These are phyloP conservation scores for Rubroshorea leprosula DNA, from an alignment of 345 rosid genomes.

Conservation along the genomic window DNA sequence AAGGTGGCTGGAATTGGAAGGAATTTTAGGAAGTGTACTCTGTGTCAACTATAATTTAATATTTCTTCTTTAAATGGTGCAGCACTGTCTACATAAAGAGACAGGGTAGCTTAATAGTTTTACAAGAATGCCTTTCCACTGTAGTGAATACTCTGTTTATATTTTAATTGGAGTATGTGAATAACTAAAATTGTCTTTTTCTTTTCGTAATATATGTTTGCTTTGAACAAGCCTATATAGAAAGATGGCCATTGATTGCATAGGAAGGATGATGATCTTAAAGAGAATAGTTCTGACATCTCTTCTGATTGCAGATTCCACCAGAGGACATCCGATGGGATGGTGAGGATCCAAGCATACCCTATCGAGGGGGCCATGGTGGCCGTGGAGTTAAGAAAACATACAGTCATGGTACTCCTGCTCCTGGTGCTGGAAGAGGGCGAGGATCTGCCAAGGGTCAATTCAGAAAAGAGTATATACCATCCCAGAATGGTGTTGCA, in stretches of 20 bases:
- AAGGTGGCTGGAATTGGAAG: neutral
- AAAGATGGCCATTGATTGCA: neutral
- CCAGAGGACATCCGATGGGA: slow-evolving; percentile 91
- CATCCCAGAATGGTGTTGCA: slow-evolving; percentile 55
- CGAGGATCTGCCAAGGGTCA: slow-evolving; percentile 58
- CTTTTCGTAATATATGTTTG: neutral
- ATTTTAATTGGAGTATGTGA: too few relatives aligned
- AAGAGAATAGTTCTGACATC: neutral
- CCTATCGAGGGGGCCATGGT: too few relatives aligned
- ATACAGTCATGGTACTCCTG: slow-evolving; percentile 28
- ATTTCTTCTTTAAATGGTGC: too few relatives aligned
- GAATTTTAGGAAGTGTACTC: neutral
- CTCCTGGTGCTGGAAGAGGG: slow-evolving; percentile 45
- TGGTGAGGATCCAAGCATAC: slow-evolving; percentile 54
- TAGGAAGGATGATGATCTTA: neutral
- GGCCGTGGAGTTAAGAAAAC: slow-evolving; percentile 44
- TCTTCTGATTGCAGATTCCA: slow-evolving; percentile 49
- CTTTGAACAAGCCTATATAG: too few relatives aligned
- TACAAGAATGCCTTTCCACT: neutral
- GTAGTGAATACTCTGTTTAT: neutral
- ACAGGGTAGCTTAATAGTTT: neutral
- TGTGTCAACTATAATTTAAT: neutral
- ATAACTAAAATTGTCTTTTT: too few relatives aligned
- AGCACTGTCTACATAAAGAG: neutral
- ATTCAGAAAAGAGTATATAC: slow-evolving; percentile 40